Conservation (phyloP, 1,284 basidiomycete species). For the Moesziomyces parantarcticus region DNA sequence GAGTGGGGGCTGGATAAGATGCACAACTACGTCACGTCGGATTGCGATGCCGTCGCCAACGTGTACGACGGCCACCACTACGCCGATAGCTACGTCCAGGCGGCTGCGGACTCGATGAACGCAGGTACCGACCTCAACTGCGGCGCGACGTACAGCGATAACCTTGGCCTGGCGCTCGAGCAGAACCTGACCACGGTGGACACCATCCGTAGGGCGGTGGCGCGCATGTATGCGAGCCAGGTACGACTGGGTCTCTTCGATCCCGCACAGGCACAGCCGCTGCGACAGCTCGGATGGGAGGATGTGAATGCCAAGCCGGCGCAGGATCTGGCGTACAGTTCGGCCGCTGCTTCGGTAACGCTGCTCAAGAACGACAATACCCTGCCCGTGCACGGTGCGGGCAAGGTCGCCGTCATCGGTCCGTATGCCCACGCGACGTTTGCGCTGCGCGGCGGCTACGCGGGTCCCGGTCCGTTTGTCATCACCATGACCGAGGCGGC, state of each 20-base stretch:
- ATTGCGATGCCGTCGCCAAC: slow-evolving; percentile 30
- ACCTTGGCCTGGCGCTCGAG: slow-evolving; percentile 7
- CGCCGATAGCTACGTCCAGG: slow-evolving; percentile 16
- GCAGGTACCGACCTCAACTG: slow-evolving; percentile 28
- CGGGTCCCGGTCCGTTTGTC: slow-evolving; percentile 10
- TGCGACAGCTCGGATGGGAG: slow-evolving; percentile 17
- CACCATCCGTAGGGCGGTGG: slow-evolving; percentile 10
- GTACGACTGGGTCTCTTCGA: slow-evolving; percentile 30
- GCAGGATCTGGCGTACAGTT: slow-evolving; percentile 13
- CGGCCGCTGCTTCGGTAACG: slow-evolving; percentile 7
- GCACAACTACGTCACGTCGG: slow-evolving; percentile 31
- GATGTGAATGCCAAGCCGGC: slow-evolving; percentile 18
- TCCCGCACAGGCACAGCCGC: slow-evolving; percentile 7
- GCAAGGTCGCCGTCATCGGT: slow-evolving; percentile 19
- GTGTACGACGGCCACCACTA: slow-evolving; percentile 32
- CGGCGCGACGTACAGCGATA: slow-evolving; percentile 30
- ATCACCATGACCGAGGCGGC: slow-evolving; percentile 17
- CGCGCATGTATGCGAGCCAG: slow-evolving; percentile 18
- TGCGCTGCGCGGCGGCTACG: slow-evolving; percentile 21
- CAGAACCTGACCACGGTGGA: slow-evolving; percentile 13
- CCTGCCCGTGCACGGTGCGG: slow-evolving; percentile 1
- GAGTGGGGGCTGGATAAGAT: slow-evolving; percentile 19
- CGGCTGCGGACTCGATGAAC: slow-evolving; percentile 23
- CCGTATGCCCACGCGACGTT: slow-evolving; percentile 19
- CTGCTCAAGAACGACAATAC: slow-evolving; percentile 18